Conservation (phyloP, 106 monocot species). For the Amphibolis antarctica region DNA sequence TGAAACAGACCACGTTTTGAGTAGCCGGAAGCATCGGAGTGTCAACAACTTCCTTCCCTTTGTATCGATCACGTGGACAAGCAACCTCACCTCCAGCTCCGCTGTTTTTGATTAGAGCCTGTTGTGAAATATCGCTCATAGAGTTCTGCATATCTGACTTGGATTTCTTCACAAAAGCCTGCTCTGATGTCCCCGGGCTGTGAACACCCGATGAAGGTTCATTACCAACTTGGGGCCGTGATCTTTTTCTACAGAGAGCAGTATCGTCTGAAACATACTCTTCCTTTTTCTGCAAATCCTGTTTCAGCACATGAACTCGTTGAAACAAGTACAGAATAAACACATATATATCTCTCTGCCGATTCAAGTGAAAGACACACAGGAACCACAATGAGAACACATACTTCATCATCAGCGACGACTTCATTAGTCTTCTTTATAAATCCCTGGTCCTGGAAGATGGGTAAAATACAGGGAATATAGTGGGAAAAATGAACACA, state of each 20-base stretch:
- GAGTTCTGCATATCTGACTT: slow-evolving; percentile 5
- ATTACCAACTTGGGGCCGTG: slow-evolving; percentile 7
- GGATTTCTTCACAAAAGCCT: slow-evolving; percentile 1
- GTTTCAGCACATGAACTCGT: not conserved
- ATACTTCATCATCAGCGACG: slow-evolving; percentile 1
- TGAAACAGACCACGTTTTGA: slow-evolving; percentile 1
- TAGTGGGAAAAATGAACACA: not conserved
- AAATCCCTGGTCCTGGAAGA: slow-evolving; percentile 7
- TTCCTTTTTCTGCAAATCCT: slow-evolving; percentile 14
- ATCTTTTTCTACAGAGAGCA: slow-evolving; percentile 15
- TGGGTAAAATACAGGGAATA: not conserved
- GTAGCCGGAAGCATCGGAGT: not conserved
- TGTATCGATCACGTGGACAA: not conserved
- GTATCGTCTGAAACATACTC: slow-evolving; percentile 4
- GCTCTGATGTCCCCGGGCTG: slow-evolving; percentile 1
- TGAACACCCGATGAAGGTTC: not conserved
- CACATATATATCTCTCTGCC: not conserved
- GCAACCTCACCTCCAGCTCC: not conserved
- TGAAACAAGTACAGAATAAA: not conserved
- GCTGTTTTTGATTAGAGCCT: not conserved
- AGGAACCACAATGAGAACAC: not conserved
- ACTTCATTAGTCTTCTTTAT: slow-evolving; percentile 9
- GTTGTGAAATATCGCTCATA: not conserved
- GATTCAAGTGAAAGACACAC: not conserved
- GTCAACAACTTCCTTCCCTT: slow-evolving; percentile 5